A percentile compares a stretch with the other conserved stretches of the same genome.
Conservation (phyloP, 306 rosid species). For the Gillenia trifoliata region DNA sequence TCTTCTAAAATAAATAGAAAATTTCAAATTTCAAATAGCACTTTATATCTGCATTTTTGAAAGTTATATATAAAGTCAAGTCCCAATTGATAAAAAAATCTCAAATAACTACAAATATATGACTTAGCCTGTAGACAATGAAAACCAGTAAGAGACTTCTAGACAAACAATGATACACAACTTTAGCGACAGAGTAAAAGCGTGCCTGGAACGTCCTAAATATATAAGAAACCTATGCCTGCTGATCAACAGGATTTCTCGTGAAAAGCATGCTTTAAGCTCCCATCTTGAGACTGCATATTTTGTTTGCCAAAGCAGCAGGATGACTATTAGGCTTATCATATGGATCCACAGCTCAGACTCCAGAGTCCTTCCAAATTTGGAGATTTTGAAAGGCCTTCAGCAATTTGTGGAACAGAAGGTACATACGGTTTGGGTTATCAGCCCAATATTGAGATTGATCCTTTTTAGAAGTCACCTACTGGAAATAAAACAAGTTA, state of each 20-base stretch:
- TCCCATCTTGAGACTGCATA: slow-evolving; percentile 58
- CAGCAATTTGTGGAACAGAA: slow-evolving; percentile 65
- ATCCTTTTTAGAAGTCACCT: slow-evolving; percentile 85
- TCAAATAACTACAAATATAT: neutral
- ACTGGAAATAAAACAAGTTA: slow-evolving; percentile 25
- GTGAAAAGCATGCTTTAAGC: slow-evolving; percentile 59
- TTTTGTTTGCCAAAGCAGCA: slow-evolving; percentile 53
- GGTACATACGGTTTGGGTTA: slow-evolving; percentile 55
- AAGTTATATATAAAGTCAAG: neutral
- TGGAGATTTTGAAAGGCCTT: slow-evolving; percentile 58
- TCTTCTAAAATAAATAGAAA: slow-evolving; percentile 2
- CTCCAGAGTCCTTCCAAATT: slow-evolving; percentile 48
- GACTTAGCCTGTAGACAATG: neutral
- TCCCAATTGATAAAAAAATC: neutral
- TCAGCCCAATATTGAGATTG: slow-evolving; percentile 91
- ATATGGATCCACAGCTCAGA: slow-evolving; percentile 36
- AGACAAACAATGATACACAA: neutral
- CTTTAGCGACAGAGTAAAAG: neutral
- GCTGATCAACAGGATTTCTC: slow-evolving; percentile 56
- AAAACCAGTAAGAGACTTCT: neutral
- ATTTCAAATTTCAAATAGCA: neutral
- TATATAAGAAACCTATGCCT: slow-evolving; percentile 77
- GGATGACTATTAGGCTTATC: slow-evolving; percentile 55
- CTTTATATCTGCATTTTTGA: neutral
- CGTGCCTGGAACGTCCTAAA: slow-evolving; percentile 82